These are phyloP conservation scores for Platismatia glauca DNA, from an alignment of 495 filamentous ascomycete species.

Conservation along the genomic window DNA sequence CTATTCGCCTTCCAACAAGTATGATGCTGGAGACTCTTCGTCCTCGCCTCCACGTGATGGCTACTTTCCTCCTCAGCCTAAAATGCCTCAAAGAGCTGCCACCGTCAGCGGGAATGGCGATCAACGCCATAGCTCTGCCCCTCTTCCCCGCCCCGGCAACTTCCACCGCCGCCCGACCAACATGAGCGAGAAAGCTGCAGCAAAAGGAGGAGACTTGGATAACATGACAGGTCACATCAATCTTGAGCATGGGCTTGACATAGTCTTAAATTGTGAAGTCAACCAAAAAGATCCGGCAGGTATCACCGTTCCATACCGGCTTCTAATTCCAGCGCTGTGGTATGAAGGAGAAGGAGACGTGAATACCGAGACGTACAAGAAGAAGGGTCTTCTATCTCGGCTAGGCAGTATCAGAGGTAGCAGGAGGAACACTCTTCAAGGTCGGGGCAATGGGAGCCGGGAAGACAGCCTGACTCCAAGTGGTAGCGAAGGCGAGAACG, in stretches of 20 bases:
- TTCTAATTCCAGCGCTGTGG: constrained; percentile 70
- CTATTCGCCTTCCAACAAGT: constrained; percentile 37
- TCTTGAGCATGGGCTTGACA: constrained; percentile 69
- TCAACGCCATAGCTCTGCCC: constrained; percentile 20
- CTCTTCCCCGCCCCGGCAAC: constrained; percentile 33
- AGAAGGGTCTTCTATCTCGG: constrained; percentile 16
- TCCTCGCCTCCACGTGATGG: constrained; percentile 28
- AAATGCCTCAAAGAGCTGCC: constrained; percentile 13
- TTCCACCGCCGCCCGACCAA: constrained; percentile 71
- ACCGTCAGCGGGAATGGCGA: constrained; percentile 7
- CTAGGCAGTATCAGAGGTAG: constrained; percentile 16
- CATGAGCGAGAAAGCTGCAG: constrained; percentile 49
- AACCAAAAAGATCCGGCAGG: constrained; percentile 75
- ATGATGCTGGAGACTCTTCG: constrained; percentile 25
- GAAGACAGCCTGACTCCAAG: constrained; percentile 19
- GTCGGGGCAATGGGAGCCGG: constrained; percentile 19
- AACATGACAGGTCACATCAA: constrained; percentile 42
- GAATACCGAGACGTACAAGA: constrained; percentile 16
- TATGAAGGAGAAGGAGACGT: constrained; percentile 41
- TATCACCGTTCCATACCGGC: constrained; percentile 76
- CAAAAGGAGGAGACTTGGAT: constrained; percentile 33
- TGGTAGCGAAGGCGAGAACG: constrained; percentile 15
- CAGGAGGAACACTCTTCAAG: constrained; percentile 18
- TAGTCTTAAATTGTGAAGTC: constrained; percentile 80
- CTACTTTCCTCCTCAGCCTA: constrained; percentile 29